phyloP scores from a whole-genome alignment of 225 moss, liverwort and hornwort genomes.

The Asterella californica region DNA sequence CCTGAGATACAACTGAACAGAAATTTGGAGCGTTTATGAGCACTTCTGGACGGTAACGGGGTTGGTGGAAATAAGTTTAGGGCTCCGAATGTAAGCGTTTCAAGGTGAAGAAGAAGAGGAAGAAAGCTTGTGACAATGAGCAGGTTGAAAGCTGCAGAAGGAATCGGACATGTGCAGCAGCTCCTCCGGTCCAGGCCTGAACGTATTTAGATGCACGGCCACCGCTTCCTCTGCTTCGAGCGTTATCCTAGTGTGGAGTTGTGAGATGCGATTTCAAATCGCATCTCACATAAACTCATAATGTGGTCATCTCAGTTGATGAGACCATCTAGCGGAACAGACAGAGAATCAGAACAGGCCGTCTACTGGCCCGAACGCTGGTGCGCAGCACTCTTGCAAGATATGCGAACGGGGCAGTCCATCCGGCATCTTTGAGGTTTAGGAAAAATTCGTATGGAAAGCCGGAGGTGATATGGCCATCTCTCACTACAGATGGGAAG shows the following conservation, averaged over 20 bases:
- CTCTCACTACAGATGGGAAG: conserved; percentile 35
- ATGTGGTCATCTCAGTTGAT: conserved; percentile 31
- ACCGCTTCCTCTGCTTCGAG: neutral
- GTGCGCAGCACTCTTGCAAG: conserved; percentile 88
- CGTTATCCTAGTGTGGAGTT: neutral
- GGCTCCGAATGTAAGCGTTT: neutral
- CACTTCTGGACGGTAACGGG: neutral
- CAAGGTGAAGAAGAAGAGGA: neutral
- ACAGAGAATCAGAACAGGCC: conserved; percentile 49
- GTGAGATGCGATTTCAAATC: neutral
- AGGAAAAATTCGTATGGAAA: conserved; percentile 70
- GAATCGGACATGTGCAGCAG: neutral
- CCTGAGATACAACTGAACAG: too few species aligned
- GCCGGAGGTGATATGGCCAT: conserved; percentile 88
- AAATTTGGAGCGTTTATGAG: too few species aligned
- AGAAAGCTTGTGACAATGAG: neutral
- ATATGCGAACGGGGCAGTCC: conserved; percentile 66
- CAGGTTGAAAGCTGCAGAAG: neutral
- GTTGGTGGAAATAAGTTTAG: neutral
- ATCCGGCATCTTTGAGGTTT: conserved; percentile 69
- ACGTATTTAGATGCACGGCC: neutral
- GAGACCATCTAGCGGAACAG: conserved; percentile 38
- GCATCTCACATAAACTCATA: too few species aligned
- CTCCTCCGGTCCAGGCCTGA: neutral
- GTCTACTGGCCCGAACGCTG: conserved; percentile 70